Evolutionary conservation across 2,329 filamentous ascomycete species (phyloP).

Genomic region (Paracoccidioides lutzii): DNA sequence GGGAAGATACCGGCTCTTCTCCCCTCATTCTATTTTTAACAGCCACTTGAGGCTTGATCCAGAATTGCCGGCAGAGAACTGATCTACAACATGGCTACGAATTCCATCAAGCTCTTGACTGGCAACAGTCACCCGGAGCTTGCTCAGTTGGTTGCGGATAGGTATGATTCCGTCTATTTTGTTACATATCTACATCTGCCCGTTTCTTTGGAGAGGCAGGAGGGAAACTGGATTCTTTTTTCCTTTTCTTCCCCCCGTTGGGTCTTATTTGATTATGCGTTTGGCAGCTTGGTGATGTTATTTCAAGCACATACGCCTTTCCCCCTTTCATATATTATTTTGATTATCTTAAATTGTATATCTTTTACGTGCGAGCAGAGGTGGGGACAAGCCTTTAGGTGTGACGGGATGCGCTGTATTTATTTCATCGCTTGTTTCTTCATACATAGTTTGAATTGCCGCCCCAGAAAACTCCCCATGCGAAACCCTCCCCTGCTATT

Average conservation of each 20-base stretch:
- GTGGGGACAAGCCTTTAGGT: not conserved
- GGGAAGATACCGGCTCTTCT: not conserved
- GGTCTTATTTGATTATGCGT: not conserved
- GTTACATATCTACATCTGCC: not conserved
- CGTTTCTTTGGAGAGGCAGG: not conserved
- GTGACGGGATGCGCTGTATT: not conserved
- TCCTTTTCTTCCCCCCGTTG: not conserved
- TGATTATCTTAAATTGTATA: not conserved
- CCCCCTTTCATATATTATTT: not conserved
- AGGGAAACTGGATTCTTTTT: not conserved
- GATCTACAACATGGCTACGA: constrained; percentile 47
- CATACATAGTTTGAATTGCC: not conserved
- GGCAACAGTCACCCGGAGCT: constrained; percentile 64
- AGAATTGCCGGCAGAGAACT: not conserved
- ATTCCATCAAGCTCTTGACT: constrained; percentile 62
- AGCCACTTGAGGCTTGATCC: not conserved
- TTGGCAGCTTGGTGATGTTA: not conserved
- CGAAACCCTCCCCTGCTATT: not conserved
- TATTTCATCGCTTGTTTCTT: not conserved
- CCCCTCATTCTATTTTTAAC: not conserved
- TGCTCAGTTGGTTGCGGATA: constrained; percentile 54
- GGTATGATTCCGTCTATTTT: constrained; percentile 34
- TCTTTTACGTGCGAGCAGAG: not conserved
- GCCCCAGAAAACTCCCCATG: not conserved
- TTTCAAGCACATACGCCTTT: not conserved